Conservation (phyloP, 495 filamentous ascomycete species). For the Annulohypoxylon stygium region DNA sequence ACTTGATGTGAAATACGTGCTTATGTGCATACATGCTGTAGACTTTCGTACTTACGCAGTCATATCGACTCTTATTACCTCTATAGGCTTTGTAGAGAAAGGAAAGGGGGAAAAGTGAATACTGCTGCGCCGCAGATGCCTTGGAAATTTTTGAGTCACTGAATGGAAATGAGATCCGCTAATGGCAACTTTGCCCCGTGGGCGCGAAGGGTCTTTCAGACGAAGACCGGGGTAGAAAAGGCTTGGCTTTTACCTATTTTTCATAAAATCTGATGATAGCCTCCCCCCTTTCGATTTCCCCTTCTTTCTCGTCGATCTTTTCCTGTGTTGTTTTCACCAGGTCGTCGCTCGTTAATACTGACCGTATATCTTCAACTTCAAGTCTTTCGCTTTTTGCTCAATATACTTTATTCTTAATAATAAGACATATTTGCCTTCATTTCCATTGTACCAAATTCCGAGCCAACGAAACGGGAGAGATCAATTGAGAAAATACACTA, state of each 20-base stretch:
- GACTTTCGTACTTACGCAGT: neutral
- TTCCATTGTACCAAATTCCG: neutral
- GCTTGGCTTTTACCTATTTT: conserved; percentile 42
- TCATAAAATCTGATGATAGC: conserved; percentile 17
- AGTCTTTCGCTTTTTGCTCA: conserved; percentile 24
- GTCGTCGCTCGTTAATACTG: conserved; percentile 35
- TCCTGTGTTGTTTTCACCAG: conserved; percentile 26
- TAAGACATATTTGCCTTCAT: neutral
- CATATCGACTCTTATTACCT: neutral
- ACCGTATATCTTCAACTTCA: conserved; percentile 25
- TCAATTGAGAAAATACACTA: neutral
- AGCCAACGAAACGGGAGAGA: neutral
- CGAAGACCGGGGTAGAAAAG: conserved; percentile 34
- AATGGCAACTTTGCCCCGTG: conserved; percentile 24
- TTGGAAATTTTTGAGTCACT: neutral
- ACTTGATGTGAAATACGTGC: neutral
- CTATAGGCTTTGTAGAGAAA: neutral
- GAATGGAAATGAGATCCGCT: conserved; percentile 8
- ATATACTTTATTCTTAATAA: conserved; percentile 32
- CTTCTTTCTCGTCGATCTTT: conserved; percentile 27
- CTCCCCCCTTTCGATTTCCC: conserved; percentile 20
- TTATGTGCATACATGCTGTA: neutral
- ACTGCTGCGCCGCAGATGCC: neutral
- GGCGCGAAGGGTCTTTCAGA: conserved; percentile 16
- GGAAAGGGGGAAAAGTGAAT: neutral